Evolutionary conservation across 805 yeast species (phyloP).

Genomic region (Candida ascalaphidarum): DNA sequence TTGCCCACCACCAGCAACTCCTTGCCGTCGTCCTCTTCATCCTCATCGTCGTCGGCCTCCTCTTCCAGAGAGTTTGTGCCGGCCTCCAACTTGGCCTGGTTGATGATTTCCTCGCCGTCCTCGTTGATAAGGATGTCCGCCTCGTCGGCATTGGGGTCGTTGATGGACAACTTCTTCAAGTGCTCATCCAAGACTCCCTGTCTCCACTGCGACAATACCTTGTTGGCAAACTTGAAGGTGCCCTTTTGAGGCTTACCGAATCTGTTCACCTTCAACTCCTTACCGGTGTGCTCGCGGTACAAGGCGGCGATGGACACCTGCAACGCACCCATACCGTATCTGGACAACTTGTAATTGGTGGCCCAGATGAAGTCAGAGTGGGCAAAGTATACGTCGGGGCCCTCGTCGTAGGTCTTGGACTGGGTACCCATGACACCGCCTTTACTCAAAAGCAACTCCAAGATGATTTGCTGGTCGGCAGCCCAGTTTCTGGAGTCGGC

Average conservation of each 20-base stretch:
- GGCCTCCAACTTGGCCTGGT: conserved; percentile 32
- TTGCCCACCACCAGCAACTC: conserved; percentile 9
- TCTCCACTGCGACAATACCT: conserved; percentile 71
- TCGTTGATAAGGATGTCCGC: conserved; percentile 35
- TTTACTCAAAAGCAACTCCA: conserved; percentile 70
- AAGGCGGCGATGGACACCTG: conserved; percentile 83
- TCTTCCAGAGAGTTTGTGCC: conserved; percentile 20
- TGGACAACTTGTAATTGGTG: conserved; percentile 68
- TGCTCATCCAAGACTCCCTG: conserved; percentile 69
- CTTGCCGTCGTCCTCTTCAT: conserved; percentile 11
- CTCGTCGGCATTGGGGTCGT: conserved; percentile 34
- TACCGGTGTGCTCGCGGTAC: conserved; percentile 78
- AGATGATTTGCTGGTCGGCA: conserved; percentile 82
- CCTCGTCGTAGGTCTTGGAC: conserved; percentile 61
- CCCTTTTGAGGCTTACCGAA: conserved; percentile 89
- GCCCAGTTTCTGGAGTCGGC: conserved; percentile 94
- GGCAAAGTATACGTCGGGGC: conserved; percentile 79
- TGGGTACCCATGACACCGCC: conserved; percentile 82
- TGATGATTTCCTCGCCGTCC: conserved; percentile 36
- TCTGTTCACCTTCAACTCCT: conserved; percentile 68
- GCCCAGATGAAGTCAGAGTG: conserved; percentile 94
- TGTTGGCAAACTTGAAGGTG: conserved; percentile 77
- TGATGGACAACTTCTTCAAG: conserved; percentile 42
- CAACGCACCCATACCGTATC: conserved; percentile 94
- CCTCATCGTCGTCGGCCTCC: conserved; percentile 18